Evolutionary conservation across 169 alveolate species (phyloP), one percentile per base, ranked within the genome.

Genomic region (Plasmodium malariae): DNA sequence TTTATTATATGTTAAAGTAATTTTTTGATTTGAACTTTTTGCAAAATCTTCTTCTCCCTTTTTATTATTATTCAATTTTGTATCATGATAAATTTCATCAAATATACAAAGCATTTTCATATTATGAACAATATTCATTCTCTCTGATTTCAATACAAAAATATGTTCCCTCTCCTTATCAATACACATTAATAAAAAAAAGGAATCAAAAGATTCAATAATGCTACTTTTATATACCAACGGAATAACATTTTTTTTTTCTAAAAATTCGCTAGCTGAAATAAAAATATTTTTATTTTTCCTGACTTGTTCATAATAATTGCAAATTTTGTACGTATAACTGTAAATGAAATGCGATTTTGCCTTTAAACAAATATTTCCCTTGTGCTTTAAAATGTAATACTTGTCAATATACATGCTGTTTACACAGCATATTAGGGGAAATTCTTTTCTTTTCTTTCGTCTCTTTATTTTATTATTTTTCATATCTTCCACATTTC

Each of bases 391-490:
- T 40, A 86, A 70, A 14, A 86, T 45, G 37, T 86, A 86, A 49
- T 70, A 70, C 40, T 72, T 54, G 34, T 86, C 92, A 19, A 86
- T 86, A 45, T 86, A 86, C 17, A 86, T 70, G 32, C 92, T 86
- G 70, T 86, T 86, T 24, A 86, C 55, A 40, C 92, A 86, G n/a
- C 92, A 86, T n/a, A 70, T 54, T 1, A 63, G 85, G 12, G 83
- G 17, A 59, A 49, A 80, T n/a, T 51, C n/a, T 7, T 54, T 48
- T 80, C 43, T 65, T 34, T 26, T 65, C 6, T 43, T 34, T 40
- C 9, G 65, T 24, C 5, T 30, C 17, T 40, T 69, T n/a, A 9
- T 40, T 21, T 11, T 68, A 3, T 3, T 45, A 11, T 7, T 7
- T 69, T 12, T 40, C 1, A 14, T 30, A n/a, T n/a, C n/a, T n/a